A percentile compares a stretch with the other conserved stretches of the same genome.
phyloP scores from a whole-genome alignment of 371 early-diverging fungal genomes.

The Rhizomucor pusillus region DNA sequence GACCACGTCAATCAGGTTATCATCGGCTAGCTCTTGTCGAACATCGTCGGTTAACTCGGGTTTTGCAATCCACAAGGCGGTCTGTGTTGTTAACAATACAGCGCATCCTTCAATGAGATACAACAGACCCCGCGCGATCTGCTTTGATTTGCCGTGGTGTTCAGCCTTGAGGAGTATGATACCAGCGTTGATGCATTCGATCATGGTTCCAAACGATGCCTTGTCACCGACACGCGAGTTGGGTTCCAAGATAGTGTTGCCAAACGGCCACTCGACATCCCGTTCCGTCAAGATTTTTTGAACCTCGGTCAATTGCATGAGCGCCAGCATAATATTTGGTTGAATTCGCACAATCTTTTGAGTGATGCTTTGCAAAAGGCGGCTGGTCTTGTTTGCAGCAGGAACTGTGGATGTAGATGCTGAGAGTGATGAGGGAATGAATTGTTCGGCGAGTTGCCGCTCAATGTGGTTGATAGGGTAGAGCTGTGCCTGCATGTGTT shows the following conservation, averaged over 20 bases:
- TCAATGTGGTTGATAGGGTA: slow-evolving; percentile 36
- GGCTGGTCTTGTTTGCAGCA: slow-evolving; percentile 13
- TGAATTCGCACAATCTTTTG: slow-evolving; percentile 15
- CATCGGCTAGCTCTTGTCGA: slow-evolving; percentile 24
- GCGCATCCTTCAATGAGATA: slow-evolving; percentile 27
- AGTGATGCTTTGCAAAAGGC: slow-evolving; percentile 12
- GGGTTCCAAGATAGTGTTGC: slow-evolving; percentile 30
- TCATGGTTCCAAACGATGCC: slow-evolving; percentile 32
- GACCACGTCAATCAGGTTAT: slow-evolving; percentile 25
- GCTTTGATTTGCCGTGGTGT: slow-evolving; percentile 6
- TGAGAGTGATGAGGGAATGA: slow-evolving; percentile 4
- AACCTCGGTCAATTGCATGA: slow-evolving; percentile 24
- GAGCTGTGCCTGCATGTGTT: slow-evolving; percentile 42
- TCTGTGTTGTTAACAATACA: slow-evolving; percentile 27
- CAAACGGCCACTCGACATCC: slow-evolving; percentile 33
- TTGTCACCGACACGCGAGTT: slow-evolving; percentile 15
- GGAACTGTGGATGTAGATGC: background rate
- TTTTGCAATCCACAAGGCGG: slow-evolving; percentile 31
- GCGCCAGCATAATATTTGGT: slow-evolving; percentile 17
- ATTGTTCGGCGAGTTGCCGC: slow-evolving; percentile 21
- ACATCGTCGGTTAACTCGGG: slow-evolving; percentile 24
- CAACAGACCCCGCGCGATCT: slow-evolving; percentile 3
- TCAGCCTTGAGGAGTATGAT: slow-evolving; percentile 19
- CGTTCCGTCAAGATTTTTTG: slow-evolving; percentile 14
- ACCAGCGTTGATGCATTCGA: slow-evolving; percentile 30